phyloP scores from a whole-genome alignment of 2,329 filamentous ascomycete genomes.

The Coniella lustricola region DNA sequence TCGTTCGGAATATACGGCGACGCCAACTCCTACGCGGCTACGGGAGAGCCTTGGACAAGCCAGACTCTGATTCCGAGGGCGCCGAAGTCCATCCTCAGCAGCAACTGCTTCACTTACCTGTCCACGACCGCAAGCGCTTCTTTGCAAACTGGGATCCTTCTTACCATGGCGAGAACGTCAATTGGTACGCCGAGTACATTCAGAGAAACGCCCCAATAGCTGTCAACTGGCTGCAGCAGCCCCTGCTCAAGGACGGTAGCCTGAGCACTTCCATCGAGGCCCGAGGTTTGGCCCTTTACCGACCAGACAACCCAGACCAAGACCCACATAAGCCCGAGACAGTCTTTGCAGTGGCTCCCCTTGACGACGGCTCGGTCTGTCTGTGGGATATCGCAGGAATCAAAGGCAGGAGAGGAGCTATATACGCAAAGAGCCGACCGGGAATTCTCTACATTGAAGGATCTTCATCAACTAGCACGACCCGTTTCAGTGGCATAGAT shows the following conservation, averaged over 20 bases:
- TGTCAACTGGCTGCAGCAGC: slow-evolving; percentile 69
- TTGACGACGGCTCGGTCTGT: slow-evolving; percentile 83
- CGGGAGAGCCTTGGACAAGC: slow-evolving; percentile 15
- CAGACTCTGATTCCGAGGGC: neutral
- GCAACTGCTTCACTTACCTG: slow-evolving; percentile 13
- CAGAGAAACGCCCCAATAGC: slow-evolving; percentile 69
- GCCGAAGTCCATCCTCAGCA: neutral
- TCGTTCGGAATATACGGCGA: slow-evolving; percentile 54
- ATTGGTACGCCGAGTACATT: slow-evolving; percentile 87
- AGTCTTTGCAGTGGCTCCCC: slow-evolving; percentile 61
- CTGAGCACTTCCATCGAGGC: slow-evolving; percentile 52
- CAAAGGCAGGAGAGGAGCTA: slow-evolving; percentile 47
- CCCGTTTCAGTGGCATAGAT: slow-evolving; percentile 58
- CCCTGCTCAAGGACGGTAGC: slow-evolving; percentile 36
- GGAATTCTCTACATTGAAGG: slow-evolving; percentile 59
- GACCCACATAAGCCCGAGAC: slow-evolving; percentile 37
- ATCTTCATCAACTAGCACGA: slow-evolving; percentile 36
- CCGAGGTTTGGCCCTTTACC: slow-evolving; percentile 65
- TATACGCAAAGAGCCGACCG: slow-evolving; percentile 58
- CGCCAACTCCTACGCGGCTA: slow-evolving; percentile 36
- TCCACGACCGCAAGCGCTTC: slow-evolving; percentile 45
- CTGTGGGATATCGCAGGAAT: slow-evolving; percentile 70
- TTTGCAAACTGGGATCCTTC: slow-evolving; percentile 79
- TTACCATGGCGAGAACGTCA: slow-evolving; percentile 62
- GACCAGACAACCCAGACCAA: slow-evolving; percentile 43